Evolutionary conservation across 164 flowering plant genomes (phyloP).

Genomic region (Annona cherimola): DNA sequence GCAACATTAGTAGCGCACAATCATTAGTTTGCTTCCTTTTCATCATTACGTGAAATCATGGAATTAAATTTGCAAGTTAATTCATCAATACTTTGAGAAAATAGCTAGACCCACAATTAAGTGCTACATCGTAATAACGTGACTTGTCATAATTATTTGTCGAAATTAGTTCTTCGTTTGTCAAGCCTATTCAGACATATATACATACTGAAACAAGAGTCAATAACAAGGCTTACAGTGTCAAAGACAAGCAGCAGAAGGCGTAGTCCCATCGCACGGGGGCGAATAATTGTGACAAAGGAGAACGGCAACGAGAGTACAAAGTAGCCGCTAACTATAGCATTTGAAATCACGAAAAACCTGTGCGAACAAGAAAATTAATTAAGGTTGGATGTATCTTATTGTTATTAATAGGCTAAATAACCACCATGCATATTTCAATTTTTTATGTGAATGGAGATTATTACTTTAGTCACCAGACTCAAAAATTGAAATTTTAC

Average conservation of each 20-base stretch:
- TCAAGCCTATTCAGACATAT: too few species aligned
- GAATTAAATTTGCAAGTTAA: too few species aligned
- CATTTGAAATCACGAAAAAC: slow-evolving; percentile 70
- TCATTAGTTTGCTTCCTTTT: too few species aligned
- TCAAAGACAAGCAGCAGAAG: slow-evolving; percentile 56
- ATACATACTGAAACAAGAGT: too few species aligned
- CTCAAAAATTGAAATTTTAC: too few species aligned
- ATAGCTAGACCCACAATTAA: background rate
- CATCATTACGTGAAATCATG: too few species aligned
- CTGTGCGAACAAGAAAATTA: slow-evolving; percentile 41
- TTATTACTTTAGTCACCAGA: too few species aligned
- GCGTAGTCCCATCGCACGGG: slow-evolving; percentile 40
- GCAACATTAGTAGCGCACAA: too few species aligned
- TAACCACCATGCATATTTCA: too few species aligned
- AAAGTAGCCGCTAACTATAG: slow-evolving; percentile 54
- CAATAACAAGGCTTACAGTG: slow-evolving; percentile 37
- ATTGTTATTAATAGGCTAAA: slow-evolving; percentile 21
- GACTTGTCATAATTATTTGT: background rate
- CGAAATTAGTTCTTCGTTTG: too few species aligned
- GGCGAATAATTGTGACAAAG: slow-evolving; percentile 53
- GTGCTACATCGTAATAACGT: background rate
- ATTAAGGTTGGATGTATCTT: slow-evolving; percentile 7
- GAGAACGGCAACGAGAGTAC: slow-evolving; percentile 76
- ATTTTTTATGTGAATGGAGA: too few species aligned
- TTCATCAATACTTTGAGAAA: too few species aligned